phyloP scores from a whole-genome alignment of 2,329 filamentous ascomycete species.

The Periconia sp. region DNA sequence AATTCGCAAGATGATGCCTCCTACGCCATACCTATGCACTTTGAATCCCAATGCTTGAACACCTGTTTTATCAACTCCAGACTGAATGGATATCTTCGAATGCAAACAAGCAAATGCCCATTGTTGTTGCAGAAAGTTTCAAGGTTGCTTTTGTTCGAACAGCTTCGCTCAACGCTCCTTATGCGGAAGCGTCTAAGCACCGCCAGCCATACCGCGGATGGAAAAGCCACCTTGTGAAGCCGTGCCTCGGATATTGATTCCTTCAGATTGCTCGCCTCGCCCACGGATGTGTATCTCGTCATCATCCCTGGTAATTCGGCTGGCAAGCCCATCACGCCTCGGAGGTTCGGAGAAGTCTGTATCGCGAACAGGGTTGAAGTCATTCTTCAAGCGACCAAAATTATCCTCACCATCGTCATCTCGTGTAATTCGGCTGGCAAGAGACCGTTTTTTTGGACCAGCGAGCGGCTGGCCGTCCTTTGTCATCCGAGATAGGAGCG shows the following conservation, averaged over 20 bases:
- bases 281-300: constrained; percentile 23
- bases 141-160: too few relatives aligned
- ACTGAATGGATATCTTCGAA: too few relatives aligned
- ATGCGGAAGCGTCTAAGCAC: constrained; percentile 21
- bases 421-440: constrained; percentile 40
- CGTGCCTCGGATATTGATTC: constrained; percentile 41
- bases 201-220: constrained; percentile 42
- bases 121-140: too few relatives aligned
- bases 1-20: too few relatives aligned
- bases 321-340: constrained; percentile 25
- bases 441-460: constrained; percentile 26
- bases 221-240: constrained; percentile 28
- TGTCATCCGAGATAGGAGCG: constrained; percentile 40
- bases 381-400: constrained; percentile 40
- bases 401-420: constrained; percentile 21
- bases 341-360: constrained; percentile 33
- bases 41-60: too few relatives aligned
- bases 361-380: constrained; percentile 31
- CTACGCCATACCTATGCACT: too few relatives aligned
- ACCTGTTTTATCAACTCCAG: too few relatives aligned
- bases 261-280: constrained; percentile 21
- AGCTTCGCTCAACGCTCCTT: neutral
- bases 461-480: constrained; percentile 38
- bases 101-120: too few relatives aligned
- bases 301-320: constrained; percentile 29